These are phyloP conservation scores for Hamamelis virginiana DNA, from an alignment of 164 flowering plant genomes.

Conservation along the genomic window DNA sequence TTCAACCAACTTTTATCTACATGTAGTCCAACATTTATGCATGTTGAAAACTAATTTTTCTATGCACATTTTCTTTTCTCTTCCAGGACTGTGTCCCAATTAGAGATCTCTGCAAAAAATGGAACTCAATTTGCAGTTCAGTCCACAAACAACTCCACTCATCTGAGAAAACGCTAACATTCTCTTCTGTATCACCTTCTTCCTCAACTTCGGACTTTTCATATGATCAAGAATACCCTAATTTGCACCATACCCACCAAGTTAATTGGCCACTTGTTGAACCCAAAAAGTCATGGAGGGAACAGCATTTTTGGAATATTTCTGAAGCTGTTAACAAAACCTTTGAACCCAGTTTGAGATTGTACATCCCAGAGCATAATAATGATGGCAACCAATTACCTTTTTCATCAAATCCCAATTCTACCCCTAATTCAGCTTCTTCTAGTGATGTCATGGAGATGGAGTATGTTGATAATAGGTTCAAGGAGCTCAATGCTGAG, in stretches of 20 bases:
- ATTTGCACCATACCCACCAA: slow-evolving; percentile 28
- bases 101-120: slow-evolving; percentile 51
- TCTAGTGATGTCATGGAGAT: slow-evolving; percentile 68
- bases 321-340: slow-evolving; percentile 24
- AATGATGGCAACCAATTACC: slow-evolving; percentile 26
- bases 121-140: slow-evolving; percentile 71
- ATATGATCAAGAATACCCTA: slow-evolving; percentile 42
- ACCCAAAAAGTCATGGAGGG: slow-evolving; percentile 27
- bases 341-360: slow-evolving; percentile 29
- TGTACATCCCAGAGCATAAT: slow-evolving; percentile 39
- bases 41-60: slow-evolving; percentile 17
- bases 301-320: slow-evolving; percentile 25
- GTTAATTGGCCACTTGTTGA: slow-evolving; percentile 43
- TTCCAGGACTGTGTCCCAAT: slow-evolving; percentile 53
- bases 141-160: slow-evolving; percentile 40
- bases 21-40: background rate
- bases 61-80: slow-evolving; percentile 1
- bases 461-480: slow-evolving; percentile 43
- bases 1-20: too few relatives aligned
- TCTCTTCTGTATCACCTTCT: slow-evolving; percentile 55
- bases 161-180: slow-evolving; percentile 43
- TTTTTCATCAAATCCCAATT: slow-evolving; percentile 47
- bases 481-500: slow-evolving; percentile 63
- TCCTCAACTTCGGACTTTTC: slow-evolving; percentile 59
- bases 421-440: slow-evolving; percentile 60